A percentile compares a stretch with the other conserved stretches of the same genome.
Conservation (phyloP, 2,329 filamentous ascomycete genomes). For the Nothophoma quercina region DNA sequence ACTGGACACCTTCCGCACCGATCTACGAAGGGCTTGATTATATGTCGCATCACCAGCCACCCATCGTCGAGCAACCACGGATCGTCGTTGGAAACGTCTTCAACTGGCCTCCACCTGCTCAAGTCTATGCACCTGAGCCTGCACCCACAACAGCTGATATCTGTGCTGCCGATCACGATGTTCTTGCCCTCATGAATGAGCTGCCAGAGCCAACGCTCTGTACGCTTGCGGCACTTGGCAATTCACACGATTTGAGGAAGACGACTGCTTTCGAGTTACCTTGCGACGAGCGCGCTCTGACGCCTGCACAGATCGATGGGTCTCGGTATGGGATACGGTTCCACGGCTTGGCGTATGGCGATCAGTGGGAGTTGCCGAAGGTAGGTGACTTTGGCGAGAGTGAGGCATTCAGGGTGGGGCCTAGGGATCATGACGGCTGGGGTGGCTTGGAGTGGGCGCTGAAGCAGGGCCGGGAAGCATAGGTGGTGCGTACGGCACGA, state of each 20-base stretch:
- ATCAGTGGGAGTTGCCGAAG: conserved; percentile 23
- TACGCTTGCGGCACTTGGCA: conserved; percentile 12
- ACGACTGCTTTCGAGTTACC: conserved; percentile 1
- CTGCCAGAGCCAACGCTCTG: conserved; percentile 16
- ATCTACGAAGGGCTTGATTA: background rate
- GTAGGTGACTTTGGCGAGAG: background rate
- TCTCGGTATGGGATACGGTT: conserved; percentile 28
- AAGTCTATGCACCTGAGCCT: conserved; percentile 17
- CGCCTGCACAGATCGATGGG: conserved; percentile 25
- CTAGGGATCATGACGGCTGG: conserved; percentile 28
- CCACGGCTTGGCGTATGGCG: conserved; percentile 20
- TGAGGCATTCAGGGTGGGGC: conserved; percentile 23
- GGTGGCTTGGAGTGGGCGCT: conserved; percentile 32
- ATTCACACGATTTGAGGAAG: background rate
- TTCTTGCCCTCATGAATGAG: conserved; percentile 16
- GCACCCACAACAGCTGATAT: conserved; percentile 22
- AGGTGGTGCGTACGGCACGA: background rate
- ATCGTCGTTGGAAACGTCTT: conserved; percentile 1
- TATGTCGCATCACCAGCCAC: background rate
- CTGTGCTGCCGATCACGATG: conserved; percentile 19
- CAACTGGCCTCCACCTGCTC: conserved; percentile 30
- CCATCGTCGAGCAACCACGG: background rate
- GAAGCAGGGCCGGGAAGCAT: conserved; percentile 9
- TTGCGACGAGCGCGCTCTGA: conserved; percentile 25
- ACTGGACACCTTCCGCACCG: conserved; percentile 7